These are phyloP conservation scores for Sophora flavescens DNA, from an alignment of 306 rosid genomes.

Conservation along the genomic window DNA sequence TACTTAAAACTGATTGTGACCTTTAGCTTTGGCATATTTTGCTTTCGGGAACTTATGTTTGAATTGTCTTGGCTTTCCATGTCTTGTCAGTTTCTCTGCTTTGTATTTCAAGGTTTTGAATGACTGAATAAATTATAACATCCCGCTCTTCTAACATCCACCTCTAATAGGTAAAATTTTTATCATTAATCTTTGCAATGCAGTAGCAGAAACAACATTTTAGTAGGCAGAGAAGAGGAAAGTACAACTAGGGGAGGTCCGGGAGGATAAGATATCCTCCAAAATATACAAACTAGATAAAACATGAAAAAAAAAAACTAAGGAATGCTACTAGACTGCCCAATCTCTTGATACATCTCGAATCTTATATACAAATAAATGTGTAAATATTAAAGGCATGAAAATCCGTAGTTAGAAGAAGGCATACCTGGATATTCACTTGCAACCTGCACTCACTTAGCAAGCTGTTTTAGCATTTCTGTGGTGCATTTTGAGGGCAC, in stretches of 20 bases:
- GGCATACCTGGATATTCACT: slow-evolving; percentile 20
- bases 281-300: not conserved
- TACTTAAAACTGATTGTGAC: not conserved
- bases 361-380: no score
- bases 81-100: not conserved
- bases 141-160: not conserved
- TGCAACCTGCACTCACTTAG: not conserved
- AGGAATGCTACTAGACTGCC: not conserved
- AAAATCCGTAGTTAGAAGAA: not conserved
- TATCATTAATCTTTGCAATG: not conserved
- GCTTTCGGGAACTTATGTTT: not conserved
- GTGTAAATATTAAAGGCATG: no score
- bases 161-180: not conserved
- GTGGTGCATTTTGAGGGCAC: not conserved
- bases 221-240: not conserved
- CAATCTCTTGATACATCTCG: not conserved
- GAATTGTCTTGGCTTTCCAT: not conserved
- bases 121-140: not conserved
- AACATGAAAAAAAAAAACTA: not conserved
- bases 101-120: slow-evolving; percentile 2
- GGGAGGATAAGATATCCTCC: slow-evolving; percentile 10
- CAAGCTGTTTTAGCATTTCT: slow-evolving; percentile 8
- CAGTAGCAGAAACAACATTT: not conserved
- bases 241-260: not conserved
- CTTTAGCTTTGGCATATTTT: not conserved